phyloP scores from a whole-genome alignment of 768 basidiomycete genomes.

The Amanita phalloides region DNA sequence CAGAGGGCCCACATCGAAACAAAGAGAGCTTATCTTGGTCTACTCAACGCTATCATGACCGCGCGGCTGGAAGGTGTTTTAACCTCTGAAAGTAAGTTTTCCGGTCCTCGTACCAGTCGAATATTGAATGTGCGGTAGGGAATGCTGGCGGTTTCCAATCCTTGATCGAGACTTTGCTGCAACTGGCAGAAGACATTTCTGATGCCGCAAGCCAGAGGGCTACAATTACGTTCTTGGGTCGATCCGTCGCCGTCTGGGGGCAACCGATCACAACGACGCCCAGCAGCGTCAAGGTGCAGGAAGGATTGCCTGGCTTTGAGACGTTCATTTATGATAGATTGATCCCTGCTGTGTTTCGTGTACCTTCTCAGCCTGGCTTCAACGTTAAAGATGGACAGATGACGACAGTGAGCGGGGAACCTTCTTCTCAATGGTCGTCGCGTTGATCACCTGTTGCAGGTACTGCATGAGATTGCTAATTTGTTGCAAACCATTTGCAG shows the following conservation, averaged over 20 bases:
- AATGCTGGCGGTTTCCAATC: conserved; percentile 57
- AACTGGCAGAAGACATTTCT: conserved; percentile 61
- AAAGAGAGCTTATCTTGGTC: conserved; percentile 77
- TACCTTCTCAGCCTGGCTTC: conserved; percentile 70
- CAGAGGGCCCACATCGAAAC: conserved; percentile 67
- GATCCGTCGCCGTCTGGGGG: conserved; percentile 61
- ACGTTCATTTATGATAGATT: conserved; percentile 83
- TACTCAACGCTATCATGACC: conserved; percentile 73
- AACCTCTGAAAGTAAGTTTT: conserved; percentile 71
- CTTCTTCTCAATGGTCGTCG: not conserved
- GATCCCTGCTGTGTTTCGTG: conserved; percentile 71
- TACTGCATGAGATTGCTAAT: conserved; percentile 81
- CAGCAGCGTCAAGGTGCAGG: conserved; percentile 19
- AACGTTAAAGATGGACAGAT: conserved; percentile 86
- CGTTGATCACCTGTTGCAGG: conserved; percentile 31
- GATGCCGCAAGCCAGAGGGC: conserved; percentile 71
- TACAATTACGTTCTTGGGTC: conserved; percentile 70
- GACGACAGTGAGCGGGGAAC: conserved; percentile 47
- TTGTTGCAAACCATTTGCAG: conserved; percentile 72
- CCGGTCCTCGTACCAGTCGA: not conserved
- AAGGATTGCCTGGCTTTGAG: conserved; percentile 79
- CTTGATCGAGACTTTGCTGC: conserved; percentile 65
- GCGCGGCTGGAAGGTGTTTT: conserved; percentile 79
- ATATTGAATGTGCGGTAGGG: conserved; percentile 14
- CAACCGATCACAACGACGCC: conserved; percentile 28